Conservation (phyloP, 306 rosid genomes). For the Quercus cerris region DNA sequence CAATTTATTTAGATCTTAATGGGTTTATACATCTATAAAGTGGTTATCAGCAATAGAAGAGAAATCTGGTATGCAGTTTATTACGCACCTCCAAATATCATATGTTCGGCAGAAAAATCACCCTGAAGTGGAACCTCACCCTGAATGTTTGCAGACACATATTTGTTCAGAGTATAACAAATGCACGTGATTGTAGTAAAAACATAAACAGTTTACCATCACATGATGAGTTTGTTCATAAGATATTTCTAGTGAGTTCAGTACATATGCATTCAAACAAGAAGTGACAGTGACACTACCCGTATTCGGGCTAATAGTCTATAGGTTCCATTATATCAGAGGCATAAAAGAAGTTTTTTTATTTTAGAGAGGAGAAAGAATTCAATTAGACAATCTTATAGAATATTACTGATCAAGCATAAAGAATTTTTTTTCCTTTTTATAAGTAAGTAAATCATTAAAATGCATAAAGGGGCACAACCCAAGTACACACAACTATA, state of each 20-base stretch:
- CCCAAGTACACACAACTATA: too few relatives aligned
- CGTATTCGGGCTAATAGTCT: neutral
- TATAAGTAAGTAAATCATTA: too few relatives aligned
- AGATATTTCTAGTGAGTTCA: neutral
- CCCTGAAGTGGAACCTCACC: slow-evolving; percentile 97
- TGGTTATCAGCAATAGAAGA: slow-evolving; percentile 7
- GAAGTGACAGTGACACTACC: neutral
- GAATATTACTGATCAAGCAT: neutral
- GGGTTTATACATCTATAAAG: neutral
- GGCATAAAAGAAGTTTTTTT: neutral
- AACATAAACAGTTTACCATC: neutral
- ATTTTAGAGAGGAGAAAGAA: neutral
- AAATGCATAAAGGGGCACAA: too few relatives aligned
- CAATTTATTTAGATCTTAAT: slow-evolving; percentile 10
- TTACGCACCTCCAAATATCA: slow-evolving; percentile 92
- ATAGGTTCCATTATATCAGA: neutral
- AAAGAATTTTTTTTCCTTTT: too few relatives aligned
- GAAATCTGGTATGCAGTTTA: neutral
- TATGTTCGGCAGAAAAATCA: slow-evolving; percentile 96
- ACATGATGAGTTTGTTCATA: neutral
- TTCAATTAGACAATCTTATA: neutral
- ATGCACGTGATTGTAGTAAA: slow-evolving; percentile 1
- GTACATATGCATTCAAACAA: neutral
- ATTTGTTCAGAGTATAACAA: slow-evolving; percentile 16
- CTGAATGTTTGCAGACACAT: slow-evolving; percentile 42